Conservation (phyloP, 257 asterid species). For the Solanum habrochaites region DNA sequence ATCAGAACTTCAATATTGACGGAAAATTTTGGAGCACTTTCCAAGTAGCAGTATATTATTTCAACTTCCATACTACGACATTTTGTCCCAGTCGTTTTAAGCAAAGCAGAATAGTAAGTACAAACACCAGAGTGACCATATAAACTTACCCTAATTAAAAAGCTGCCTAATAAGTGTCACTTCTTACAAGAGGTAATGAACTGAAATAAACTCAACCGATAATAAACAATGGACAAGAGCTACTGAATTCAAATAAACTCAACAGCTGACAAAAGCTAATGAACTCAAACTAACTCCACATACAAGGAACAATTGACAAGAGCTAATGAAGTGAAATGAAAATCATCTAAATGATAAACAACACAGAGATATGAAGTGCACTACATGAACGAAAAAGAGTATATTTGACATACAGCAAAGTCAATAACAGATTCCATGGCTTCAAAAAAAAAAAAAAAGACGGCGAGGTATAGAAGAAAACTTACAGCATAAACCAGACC, state of each 20-base stretch:
- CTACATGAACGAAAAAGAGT: background rate
- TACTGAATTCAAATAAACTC: background rate
- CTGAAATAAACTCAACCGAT: background rate
- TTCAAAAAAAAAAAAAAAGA: background rate
- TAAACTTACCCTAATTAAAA: background rate
- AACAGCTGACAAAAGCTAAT: background rate
- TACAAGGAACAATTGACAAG: background rate
- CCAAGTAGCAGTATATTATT: background rate
- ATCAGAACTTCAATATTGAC: background rate
- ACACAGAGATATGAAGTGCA: background rate
- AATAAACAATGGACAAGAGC: background rate
- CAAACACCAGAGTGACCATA: background rate
- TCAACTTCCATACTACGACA: background rate
- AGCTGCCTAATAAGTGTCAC: background rate
- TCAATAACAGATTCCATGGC: background rate
- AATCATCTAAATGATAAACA: background rate
- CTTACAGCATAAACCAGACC: conserved; percentile 79
- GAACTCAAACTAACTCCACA: background rate
- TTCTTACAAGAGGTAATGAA: background rate
- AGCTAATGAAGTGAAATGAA: background rate
- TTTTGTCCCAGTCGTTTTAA: background rate
- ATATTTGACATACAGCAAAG: background rate
- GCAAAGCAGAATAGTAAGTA: background rate
- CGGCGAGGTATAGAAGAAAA: background rate
- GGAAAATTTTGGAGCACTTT: background rate